These are phyloP conservation scores for Phytopythium helicoides DNA, from an alignment of 352 stramenopile genomes.

Conservation along the genomic window DNA sequence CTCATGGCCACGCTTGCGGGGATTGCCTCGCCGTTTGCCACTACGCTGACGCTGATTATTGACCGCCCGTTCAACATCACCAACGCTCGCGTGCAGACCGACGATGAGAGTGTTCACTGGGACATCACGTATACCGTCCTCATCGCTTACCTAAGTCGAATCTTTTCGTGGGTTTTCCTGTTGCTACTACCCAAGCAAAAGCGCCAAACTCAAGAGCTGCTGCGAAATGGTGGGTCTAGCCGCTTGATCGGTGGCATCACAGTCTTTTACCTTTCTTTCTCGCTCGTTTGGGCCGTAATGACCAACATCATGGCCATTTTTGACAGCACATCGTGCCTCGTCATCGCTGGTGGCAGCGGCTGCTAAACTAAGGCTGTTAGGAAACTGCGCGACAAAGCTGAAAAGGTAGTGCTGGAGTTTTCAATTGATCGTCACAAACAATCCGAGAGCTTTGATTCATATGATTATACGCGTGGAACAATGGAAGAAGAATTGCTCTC, in stretches of 20 bases:
- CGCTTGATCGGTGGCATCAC: constrained; percentile 24
- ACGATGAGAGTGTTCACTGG: constrained; percentile 27
- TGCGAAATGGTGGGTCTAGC: constrained; percentile 24
- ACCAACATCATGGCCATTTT: constrained; percentile 42
- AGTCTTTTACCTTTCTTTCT: constrained; percentile 32
- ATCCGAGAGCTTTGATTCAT: too few species aligned
- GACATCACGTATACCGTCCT: constrained; percentile 46
- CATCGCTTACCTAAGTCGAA: constrained; percentile 29
- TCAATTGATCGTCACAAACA: too few species aligned
- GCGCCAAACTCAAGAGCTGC: constrained; percentile 28
- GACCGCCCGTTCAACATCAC: constrained; percentile 34
- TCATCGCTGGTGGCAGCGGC: constrained; percentile 21
- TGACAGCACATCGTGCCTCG: constrained; percentile 24
- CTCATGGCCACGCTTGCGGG: constrained; percentile 43
- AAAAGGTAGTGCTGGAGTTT: too few species aligned
- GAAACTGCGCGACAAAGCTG: too few species aligned
- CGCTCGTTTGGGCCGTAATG: constrained; percentile 27
- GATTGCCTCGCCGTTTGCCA: constrained; percentile 32
- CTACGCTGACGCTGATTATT: constrained; percentile 30
- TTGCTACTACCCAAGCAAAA: constrained; percentile 39
- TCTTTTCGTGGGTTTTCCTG: constrained; percentile 30
- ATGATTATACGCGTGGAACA: too few species aligned
- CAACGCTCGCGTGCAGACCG: constrained; percentile 24
- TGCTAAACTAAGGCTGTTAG: constrained; percentile 6
- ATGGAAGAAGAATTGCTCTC: too few species aligned